Percentiles rank a stretch among this genome's conserved stretches.
phyloP scores from a whole-genome alignment of 2,329 filamentous ascomycete genomes.

The Alternaria arborescens region DNA sequence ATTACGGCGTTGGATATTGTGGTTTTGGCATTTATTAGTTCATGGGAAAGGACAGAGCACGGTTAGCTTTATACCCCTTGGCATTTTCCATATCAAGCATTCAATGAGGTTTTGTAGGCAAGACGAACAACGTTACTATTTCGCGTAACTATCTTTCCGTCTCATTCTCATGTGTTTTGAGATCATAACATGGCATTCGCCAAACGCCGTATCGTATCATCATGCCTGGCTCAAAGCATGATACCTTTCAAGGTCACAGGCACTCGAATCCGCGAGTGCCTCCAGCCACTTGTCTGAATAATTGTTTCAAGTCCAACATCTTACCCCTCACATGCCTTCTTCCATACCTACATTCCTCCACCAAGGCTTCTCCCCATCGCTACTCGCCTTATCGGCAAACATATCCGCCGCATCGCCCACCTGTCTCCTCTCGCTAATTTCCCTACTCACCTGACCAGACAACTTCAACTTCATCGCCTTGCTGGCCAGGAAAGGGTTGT shows the following conservation, averaged over 20 bases:
- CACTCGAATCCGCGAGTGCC: neutral
- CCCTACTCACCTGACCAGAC: constrained; percentile 61
- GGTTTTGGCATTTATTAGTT: neutral
- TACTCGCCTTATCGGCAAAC: constrained; percentile 57
- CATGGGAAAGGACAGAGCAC: neutral
- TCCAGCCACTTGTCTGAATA: neutral
- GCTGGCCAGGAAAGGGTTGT: constrained; percentile 49
- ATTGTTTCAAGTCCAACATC: neutral
- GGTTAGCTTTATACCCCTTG: constrained; percentile 20
- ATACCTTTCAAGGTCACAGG: neutral
- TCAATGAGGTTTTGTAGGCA: fast-evolving
- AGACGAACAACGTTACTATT: constrained; percentile 4
- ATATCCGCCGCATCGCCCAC: constrained; percentile 86
- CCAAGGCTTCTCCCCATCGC: constrained; percentile 49
- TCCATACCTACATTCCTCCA: constrained; percentile 61
- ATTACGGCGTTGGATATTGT: neutral
- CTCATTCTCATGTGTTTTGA: constrained; percentile 1
- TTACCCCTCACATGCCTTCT: constrained; percentile 51
- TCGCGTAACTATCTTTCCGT: neutral
- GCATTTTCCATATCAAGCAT: neutral
- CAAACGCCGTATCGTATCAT: constrained; percentile 1
- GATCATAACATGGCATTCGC: constrained; percentile 1
- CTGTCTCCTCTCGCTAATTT: constrained; percentile 87
- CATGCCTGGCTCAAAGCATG: neutral
- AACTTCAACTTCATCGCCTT: constrained; percentile 73